Conservation (phyloP, 306 rosid species). For the Trifolium pratense region DNA sequence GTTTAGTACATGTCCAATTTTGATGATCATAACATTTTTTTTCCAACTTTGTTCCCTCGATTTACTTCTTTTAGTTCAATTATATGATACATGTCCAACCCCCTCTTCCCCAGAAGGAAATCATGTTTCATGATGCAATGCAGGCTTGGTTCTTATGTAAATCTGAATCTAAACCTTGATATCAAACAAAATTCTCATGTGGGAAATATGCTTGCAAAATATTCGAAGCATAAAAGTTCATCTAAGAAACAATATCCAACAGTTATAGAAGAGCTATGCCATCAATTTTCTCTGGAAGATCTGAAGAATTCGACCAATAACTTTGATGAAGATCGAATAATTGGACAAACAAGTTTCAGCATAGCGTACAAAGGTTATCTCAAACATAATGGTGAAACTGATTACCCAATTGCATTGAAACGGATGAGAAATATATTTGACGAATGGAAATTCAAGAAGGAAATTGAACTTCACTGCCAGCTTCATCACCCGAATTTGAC, state of each 20-base stretch:
- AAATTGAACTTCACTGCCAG: conserved; percentile 32
- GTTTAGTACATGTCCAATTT: too few species aligned
- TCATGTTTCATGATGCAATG: not conserved
- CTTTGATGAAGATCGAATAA: not conserved
- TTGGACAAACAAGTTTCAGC: not conserved
- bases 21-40: too few species aligned
- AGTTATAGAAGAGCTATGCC: conserved; percentile 33
- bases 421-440: not conserved
- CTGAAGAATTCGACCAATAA: conserved; percentile 37
- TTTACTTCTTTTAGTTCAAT: too few species aligned
- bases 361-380: conserved; percentile 25
- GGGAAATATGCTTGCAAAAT: not conserved
- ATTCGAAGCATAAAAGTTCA: not conserved
- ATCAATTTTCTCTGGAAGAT: conserved; percentile 31
- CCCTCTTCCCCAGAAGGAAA: not conserved
- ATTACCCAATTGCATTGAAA: conserved; percentile 7
- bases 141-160: not conserved
- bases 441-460: conserved; percentile 15
- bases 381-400: not conserved
- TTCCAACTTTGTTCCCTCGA: too few species aligned
- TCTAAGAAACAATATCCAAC: not conserved
- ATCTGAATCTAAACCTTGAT: not conserved
- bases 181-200: not conserved
- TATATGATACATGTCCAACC: too few species aligned
- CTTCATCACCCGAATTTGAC: conserved; percentile 39